Percentiles rank a stretch among this genome's conserved stretches.
Conservation (phyloP, 1,284 basidiomycete genomes). For the Serendipita sp. region DNA sequence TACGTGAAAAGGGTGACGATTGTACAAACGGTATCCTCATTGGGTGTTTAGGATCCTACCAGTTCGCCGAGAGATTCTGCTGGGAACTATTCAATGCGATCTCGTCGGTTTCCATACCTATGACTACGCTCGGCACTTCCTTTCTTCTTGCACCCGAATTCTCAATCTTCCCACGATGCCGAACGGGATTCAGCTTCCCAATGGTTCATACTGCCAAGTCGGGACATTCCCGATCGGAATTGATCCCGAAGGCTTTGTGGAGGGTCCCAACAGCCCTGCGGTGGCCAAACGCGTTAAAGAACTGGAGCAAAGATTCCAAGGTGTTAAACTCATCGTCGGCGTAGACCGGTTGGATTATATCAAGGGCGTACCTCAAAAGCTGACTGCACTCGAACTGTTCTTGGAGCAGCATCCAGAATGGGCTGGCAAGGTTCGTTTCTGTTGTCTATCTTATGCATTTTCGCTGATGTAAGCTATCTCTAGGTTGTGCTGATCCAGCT, state of each 20-base stretch:
- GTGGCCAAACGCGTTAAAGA: constrained; percentile 70
- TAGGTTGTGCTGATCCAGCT: constrained; percentile 91
- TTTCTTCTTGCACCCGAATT: constrained; percentile 95
- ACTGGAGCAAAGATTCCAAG: constrained; percentile 81
- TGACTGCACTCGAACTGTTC: constrained; percentile 94
- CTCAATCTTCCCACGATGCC: constrained; percentile 94
- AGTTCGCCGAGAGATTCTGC: constrained; percentile 89
- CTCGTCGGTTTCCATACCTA: constrained; percentile 99
- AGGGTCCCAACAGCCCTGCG: constrained; percentile 62
- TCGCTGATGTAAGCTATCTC: neutral
- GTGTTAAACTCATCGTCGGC: constrained; percentile 95
- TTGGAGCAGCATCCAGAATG: constrained; percentile 95
- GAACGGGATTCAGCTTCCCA: constrained; percentile 84
- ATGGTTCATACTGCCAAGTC: constrained; percentile 88
- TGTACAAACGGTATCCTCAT: constrained; percentile 1
- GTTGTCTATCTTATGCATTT: constrained; percentile 10
- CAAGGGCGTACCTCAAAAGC: constrained; percentile 97
- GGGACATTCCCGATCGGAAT: constrained; percentile 99
- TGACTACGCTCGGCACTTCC: constrained; percentile 97
- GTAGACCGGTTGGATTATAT: constrained; percentile 98
- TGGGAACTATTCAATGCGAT: constrained; percentile 91
- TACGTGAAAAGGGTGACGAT: constrained; percentile 24
- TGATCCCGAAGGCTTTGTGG: constrained; percentile 83
- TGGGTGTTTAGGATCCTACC: constrained; percentile 64
- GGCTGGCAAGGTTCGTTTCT: constrained; percentile 72